Evolutionary conservation across 768 basidiomycete genomes (phyloP).

Genomic region (Suillus tomentosus): DNA sequence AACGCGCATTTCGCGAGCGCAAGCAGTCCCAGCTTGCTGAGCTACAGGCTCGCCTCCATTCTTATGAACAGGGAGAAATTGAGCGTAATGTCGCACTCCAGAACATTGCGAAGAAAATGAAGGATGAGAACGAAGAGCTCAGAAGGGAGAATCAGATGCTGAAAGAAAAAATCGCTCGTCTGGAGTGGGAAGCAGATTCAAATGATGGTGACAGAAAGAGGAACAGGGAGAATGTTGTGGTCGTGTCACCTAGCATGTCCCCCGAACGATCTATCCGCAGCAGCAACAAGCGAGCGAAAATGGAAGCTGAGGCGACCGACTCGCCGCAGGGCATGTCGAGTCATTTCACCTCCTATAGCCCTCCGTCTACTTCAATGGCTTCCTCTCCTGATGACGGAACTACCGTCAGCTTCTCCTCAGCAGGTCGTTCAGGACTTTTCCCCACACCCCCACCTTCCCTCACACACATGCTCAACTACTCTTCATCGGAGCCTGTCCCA

Average conservation of each 20-base stretch:
- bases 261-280: slow-evolving; percentile 26
- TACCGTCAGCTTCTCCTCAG: slow-evolving; percentile 35
- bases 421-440: slow-evolving; percentile 27
- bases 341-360: slow-evolving; percentile 27
- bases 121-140: slow-evolving; percentile 82
- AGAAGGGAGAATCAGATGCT: slow-evolving; percentile 66
- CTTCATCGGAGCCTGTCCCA: slow-evolving; percentile 34
- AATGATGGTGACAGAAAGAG: slow-evolving; percentile 55
- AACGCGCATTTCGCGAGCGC: slow-evolving; percentile 87
- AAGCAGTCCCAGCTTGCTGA: slow-evolving; percentile 89
- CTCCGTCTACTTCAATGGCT: slow-evolving; percentile 49
- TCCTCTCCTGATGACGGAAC: slow-evolving; percentile 51
- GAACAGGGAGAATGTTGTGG: slow-evolving; percentile 53
- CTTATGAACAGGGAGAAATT: slow-evolving; percentile 89
- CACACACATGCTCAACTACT: slow-evolving; percentile 38
- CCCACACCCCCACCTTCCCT: slow-evolving; percentile 33
- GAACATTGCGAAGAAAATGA: slow-evolving; percentile 77
- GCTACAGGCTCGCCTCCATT: slow-evolving; percentile 80
- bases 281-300: slow-evolving; percentile 39
- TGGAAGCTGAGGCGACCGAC: slow-evolving; percentile 26
- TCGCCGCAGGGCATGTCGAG: slow-evolving; percentile 18
- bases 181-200: slow-evolving; percentile 41
- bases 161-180: slow-evolving; percentile 47
- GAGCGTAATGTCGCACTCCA: slow-evolving; percentile 86
- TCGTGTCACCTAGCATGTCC: slow-evolving; percentile 30